Evolutionary conservation across 768 basidiomycete genomes (phyloP).

Genomic region (Russula brevipes): DNA sequence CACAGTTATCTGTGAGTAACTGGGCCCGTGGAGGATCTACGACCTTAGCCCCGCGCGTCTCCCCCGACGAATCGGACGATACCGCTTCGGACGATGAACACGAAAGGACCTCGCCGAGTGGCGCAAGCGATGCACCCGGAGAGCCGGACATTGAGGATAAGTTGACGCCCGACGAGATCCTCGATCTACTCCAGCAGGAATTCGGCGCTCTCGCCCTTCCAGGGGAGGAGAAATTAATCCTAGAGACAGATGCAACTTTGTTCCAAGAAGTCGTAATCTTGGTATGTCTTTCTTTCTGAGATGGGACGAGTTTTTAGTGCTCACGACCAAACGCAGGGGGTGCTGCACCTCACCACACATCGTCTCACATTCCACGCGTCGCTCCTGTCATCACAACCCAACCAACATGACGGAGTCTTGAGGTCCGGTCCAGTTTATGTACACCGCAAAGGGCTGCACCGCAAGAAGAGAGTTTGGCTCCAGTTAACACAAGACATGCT

Average conservation of each 20-base stretch:
- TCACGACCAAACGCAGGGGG: conserved; percentile 37
- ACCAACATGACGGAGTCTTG: conserved; percentile 36
- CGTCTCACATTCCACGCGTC: conserved; percentile 63
- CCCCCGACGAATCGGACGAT: conserved; percentile 8
- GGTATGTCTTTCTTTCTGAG: conserved; percentile 30
- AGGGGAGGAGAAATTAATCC: conserved; percentile 45
- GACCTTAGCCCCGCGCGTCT: conserved; percentile 2
- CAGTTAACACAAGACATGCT: conserved; percentile 58
- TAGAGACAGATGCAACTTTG: conserved; percentile 49
- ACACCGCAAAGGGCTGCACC: conserved; percentile 41
- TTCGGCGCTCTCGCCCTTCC: conserved; percentile 48
- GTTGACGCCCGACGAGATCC: conserved; percentile 43
- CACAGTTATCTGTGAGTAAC: conserved; percentile 36
- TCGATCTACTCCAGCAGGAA: conserved; percentile 49
- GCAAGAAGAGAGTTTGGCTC: conserved; percentile 53
- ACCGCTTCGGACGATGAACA: conserved; percentile 30
- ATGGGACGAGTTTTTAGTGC: conserved; percentile 12
- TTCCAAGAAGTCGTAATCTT: conserved; percentile 46
- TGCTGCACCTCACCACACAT: conserved; percentile 60
- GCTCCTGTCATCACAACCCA: conserved; percentile 42
- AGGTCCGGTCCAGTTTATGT: conserved; percentile 48
- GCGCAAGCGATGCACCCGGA: background rate
- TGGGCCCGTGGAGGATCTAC: conserved; percentile 29
- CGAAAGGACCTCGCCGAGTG: conserved; percentile 1
- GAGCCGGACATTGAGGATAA: conserved; percentile 26